phyloP scores from a whole-genome alignment of 345 rosid genomes.

The Pugionium cornutum region DNA sequence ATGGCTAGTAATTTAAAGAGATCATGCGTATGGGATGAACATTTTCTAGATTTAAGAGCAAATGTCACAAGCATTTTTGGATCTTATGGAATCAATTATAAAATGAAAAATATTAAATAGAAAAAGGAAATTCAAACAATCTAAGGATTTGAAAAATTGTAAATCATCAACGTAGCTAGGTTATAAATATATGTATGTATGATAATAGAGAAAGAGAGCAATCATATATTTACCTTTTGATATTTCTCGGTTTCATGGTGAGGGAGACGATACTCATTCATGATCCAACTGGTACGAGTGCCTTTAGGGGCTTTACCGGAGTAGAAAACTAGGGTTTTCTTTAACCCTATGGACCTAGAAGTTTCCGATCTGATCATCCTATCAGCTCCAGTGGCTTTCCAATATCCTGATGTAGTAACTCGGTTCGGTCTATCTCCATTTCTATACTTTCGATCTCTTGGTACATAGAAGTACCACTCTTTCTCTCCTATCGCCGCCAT shows the following conservation, averaged over 20 bases:
- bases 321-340: conserved; percentile 99
- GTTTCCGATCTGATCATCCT: conserved; percentile 85
- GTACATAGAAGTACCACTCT: conserved; percentile 99
- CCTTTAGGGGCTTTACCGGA: conserved; percentile 99
- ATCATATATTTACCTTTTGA: conserved; percentile 63
- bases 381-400: conserved; percentile 99
- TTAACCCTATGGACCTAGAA: conserved; percentile 75
- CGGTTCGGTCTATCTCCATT: conserved; percentile 98
- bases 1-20: conserved; percentile 35
- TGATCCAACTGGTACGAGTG: conserved; percentile 95
- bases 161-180: conserved; percentile 37
- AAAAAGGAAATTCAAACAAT: conserved; percentile 22
- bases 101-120: background rate
- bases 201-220: too few relatives aligned
- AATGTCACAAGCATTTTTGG: conserved; percentile 21
- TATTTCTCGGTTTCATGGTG: conserved; percentile 90
- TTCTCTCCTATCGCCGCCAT: conserved; percentile 98
- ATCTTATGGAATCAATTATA: conserved; percentile 18
- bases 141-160: conserved; percentile 21
- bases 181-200: background rate
- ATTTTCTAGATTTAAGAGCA: conserved; percentile 31
- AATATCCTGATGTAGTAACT: conserved; percentile 93
- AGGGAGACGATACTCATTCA: conserved; percentile 99
- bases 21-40: conserved; percentile 41
- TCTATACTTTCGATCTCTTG: conserved; percentile 88